Evolutionary conservation across 768 basidiomycete species (phyloP), one percentile per base, ranked within the genome.

Genomic region (Gymnopilus junonius): DNA sequence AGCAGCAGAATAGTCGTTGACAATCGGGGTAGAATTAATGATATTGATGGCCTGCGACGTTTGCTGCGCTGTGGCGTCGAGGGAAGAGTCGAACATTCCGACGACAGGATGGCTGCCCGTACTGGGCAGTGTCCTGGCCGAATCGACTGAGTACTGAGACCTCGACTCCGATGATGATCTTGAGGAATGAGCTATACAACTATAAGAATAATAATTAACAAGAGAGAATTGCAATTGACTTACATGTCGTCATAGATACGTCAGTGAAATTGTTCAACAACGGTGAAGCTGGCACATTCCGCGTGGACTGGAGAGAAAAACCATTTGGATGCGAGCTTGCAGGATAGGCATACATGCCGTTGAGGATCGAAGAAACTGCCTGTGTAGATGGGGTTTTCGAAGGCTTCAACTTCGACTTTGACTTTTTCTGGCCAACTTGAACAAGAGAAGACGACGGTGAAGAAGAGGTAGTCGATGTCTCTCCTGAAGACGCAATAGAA

Each of bases 301-400:
- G 50, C 20, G 45, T 15, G 20, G 25, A 23, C 31, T 32, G 53
- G 35, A 45, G 34, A 43, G 8, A 10, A 43, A 43, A 31, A 17
- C 27, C 25, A 10, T 7, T 46, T 8, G 15, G 23, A 17, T 23
- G 35, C 14, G 29, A 37, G 17, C 8, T 39, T 51, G 27, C 31
- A 46, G 58, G 54, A 42, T 56, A 39, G 20, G 58, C 59, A 21
- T 60, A 50, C 63, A 60, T 64, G 11, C 46, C 55, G 45, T 61
- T 54, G 21, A 64, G 29, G n/a, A 64, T 60, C 11, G 58, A 57
- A n/a, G 58, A 31, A 31, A 61, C 59, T 4, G 51, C 45, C 15
- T 46, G 45, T 17, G 25, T 54, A 60, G 54, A 55, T n/a, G 40
- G 14, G 27, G 42, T 34, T n/a, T 42, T 59, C 31, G 39, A 29